These are phyloP conservation scores for Septoria linicola DNA, from an alignment of 2,329 filamentous ascomycete species.

Conservation along the genomic window DNA sequence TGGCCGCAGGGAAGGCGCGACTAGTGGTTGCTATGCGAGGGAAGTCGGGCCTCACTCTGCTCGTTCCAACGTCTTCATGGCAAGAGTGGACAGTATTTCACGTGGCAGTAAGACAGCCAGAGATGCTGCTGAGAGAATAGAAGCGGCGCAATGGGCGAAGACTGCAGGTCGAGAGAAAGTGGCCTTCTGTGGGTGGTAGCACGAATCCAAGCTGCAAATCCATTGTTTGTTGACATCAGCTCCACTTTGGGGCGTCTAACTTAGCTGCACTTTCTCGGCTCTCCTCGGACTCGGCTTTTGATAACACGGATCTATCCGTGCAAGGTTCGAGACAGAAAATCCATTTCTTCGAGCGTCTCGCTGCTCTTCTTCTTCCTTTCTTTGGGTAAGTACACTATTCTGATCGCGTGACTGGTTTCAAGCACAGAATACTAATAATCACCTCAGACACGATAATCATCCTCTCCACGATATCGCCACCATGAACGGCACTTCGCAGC, in stretches of 20 bases:
- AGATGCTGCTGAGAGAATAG: too few species aligned
- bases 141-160: too few species aligned
- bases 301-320: too few species aligned
- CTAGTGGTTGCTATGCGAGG: too few species aligned
- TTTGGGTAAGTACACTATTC: slow-evolving; percentile 47
- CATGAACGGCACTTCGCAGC: slow-evolving; percentile 62
- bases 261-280: too few species aligned
- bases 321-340: not conserved
- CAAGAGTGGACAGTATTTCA: too few species aligned
- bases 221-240: slow-evolving; percentile 6
- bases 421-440: slow-evolving; percentile 9
- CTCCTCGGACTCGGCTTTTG: too few species aligned
- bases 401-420: slow-evolving; percentile 21
- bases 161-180: not conserved
- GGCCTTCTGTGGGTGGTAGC: not conserved
- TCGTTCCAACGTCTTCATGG: too few species aligned
- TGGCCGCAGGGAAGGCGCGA: too few species aligned
- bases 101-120: too few species aligned
- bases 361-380: slow-evolving; percentile 41
- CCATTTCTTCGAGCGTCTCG: not conserved
- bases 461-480: slow-evolving; percentile 59
- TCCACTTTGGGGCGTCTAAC: too few species aligned
- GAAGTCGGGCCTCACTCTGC: too few species aligned
- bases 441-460: not conserved
- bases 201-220: not conserved